Evolutionary conservation across 345 rosid genomes (phyloP), one percentile per base, ranked within the genome.

Genomic region (Geranium brycei): DNA sequence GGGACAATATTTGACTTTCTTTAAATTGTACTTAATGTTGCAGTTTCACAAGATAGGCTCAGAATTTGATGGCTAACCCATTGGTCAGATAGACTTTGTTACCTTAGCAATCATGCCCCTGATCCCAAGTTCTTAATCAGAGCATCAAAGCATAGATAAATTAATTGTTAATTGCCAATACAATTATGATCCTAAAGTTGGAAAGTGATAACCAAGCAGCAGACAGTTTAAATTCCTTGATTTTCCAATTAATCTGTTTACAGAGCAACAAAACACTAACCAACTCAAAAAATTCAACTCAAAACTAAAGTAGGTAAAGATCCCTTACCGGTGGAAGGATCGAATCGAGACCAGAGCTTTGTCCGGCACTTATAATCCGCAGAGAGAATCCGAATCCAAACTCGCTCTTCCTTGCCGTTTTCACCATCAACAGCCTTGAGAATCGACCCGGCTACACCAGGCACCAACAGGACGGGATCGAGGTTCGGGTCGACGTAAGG

Each of bases 361-460:
- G 85, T 82, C 8, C 95, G 75, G 57, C 76, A 86, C 77, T 77
- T 81, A 31, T 78, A 81, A 72, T 92, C 98, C 0, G 98, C 98
- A 17, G 73, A 80, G 30, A 92, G 72, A 60, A 92, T 87, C 62
- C 98, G 87, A 51, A 89, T 86, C 98, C 98, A 92, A 66, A 92
- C 90, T 32, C 91, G 72, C 64, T 92, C 98, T 35, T 80, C 93
- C 17, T 60, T 77, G 3, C 82, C 85, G 47, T 64, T 78, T 16
- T 78, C 75, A 65, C 60, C 64, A 67, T 89, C 95, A 35, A 92
- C 91, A 2, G 95, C 95, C 58, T 86, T 73, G 15, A 92, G 73
- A 65, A 92, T 75, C 31, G 96, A 87, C 7, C 96, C 98, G 13
- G 98, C 98, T 53, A 92, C 77, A 2, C 98, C 96, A 0, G 98